These are phyloP conservation scores for Durio zibethinus DNA, from an alignment of 345 rosid genomes.

Conservation along the genomic window DNA sequence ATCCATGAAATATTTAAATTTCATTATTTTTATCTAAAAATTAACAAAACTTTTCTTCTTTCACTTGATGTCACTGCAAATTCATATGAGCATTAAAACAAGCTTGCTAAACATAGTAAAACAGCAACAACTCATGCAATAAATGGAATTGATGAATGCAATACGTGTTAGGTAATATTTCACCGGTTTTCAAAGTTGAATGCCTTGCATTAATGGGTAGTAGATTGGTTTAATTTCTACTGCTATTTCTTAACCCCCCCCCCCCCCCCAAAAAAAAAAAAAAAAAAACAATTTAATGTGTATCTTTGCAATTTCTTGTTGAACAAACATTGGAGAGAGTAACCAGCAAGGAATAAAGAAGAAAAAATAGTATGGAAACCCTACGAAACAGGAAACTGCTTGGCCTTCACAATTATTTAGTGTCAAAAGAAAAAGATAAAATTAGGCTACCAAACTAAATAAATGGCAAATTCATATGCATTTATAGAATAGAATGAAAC, in stretches of 20 bases:
- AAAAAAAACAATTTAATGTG: neutral
- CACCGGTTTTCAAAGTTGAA: neutral
- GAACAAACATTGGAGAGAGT: neutral
- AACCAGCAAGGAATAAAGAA: neutral
- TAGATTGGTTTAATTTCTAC: neutral
- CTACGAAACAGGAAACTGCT: neutral
- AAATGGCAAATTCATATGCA: neutral
- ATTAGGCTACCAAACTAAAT: slow-evolving; percentile 15
- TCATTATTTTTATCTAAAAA: no score
- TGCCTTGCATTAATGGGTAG: neutral
- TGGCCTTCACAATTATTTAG: neutral
- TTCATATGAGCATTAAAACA: neutral
- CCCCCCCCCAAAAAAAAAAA: neutral
- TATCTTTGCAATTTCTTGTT: neutral
- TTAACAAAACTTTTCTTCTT: slow-evolving; percentile 18
- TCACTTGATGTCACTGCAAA: no score
- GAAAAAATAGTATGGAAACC: neutral
- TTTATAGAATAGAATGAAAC: neutral
- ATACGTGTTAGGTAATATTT: neutral
- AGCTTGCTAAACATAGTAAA: neutral
- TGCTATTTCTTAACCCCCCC: no score
- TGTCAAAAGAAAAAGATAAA: neutral
- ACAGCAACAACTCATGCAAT: neutral
- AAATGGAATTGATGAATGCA: neutral
- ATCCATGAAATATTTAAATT: no score